Conservation (phyloP, 2,329 filamentous ascomycete species). For the Monilinia polystroma region DNA sequence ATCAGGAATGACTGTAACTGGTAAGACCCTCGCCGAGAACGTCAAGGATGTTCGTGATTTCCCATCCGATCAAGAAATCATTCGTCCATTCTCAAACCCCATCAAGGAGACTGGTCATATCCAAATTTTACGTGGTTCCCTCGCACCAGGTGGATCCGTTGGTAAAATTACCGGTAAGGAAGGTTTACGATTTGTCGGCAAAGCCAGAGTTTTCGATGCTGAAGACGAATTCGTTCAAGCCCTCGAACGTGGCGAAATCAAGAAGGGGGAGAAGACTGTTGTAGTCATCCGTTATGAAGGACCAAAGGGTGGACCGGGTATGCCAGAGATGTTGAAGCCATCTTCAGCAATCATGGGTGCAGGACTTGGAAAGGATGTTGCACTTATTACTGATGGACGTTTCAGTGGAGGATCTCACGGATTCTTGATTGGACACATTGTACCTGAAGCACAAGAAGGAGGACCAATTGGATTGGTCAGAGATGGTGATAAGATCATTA, state of each 20-base stretch:
- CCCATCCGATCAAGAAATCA: slow-evolving; percentile 67
- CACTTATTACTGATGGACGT: slow-evolving; percentile 69
- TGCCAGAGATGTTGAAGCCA: slow-evolving; percentile 74
- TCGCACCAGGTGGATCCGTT: slow-evolving; percentile 68
- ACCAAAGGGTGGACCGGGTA: slow-evolving; percentile 70
- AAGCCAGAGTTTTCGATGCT: slow-evolving; percentile 67
- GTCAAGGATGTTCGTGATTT: slow-evolving; percentile 60
- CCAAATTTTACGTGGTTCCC: slow-evolving; percentile 67
- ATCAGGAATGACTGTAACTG: slow-evolving; percentile 59
- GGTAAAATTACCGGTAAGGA: slow-evolving; percentile 79
- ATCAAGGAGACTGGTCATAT: slow-evolving; percentile 72
- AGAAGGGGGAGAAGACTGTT: slow-evolving; percentile 74
- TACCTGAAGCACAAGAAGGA: slow-evolving; percentile 59
- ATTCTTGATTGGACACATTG: slow-evolving; percentile 62
- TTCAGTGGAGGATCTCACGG: slow-evolving; percentile 60
- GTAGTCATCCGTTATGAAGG: slow-evolving; percentile 75
- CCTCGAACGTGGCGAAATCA: slow-evolving; percentile 66
- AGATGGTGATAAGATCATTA: slow-evolving; percentile 59
- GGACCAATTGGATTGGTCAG: slow-evolving; percentile 58
- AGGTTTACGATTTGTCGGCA: slow-evolving; percentile 64
- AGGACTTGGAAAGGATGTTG: slow-evolving; percentile 66
- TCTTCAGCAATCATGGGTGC: slow-evolving; percentile 72
- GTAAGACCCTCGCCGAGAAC: slow-evolving; percentile 58
- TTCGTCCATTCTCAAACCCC: slow-evolving; percentile 64
- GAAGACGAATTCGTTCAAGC: slow-evolving; percentile 69